Conservation (phyloP, 352 stramenopile genomes). For the Phytophthora constricta region DNA sequence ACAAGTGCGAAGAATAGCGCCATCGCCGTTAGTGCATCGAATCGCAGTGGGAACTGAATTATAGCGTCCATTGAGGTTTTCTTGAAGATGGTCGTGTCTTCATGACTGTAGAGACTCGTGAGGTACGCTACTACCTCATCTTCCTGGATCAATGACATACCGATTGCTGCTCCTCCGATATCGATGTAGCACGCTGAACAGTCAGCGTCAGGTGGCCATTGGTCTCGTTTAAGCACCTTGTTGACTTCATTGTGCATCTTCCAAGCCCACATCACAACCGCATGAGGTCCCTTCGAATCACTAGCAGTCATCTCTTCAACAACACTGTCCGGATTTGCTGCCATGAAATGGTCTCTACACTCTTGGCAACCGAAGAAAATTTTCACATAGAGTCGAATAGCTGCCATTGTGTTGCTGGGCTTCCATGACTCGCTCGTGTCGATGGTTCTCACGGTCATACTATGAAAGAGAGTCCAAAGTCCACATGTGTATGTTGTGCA, state of each 20-base stretch:
- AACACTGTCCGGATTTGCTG: slow-evolving; percentile 57
- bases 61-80: slow-evolving; percentile 33
- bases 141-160: slow-evolving; percentile 38
- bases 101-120: slow-evolving; percentile 21
- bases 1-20: slow-evolving; percentile 33
- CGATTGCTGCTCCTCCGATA: slow-evolving; percentile 21
- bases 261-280: slow-evolving; percentile 72
- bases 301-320: slow-evolving; percentile 43
- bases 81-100: slow-evolving; percentile 30
- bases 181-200: slow-evolving; percentile 58
- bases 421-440: slow-evolving; percentile 32
- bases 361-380: slow-evolving; percentile 77
- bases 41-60: slow-evolving; percentile 24
- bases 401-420: slow-evolving; percentile 49
- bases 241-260: slow-evolving; percentile 84
- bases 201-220: slow-evolving; percentile 51
- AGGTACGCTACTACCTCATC: slow-evolving; percentile 26
- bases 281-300: slow-evolving; percentile 45
- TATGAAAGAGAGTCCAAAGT: slow-evolving; percentile 81
- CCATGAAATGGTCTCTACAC: slow-evolving; percentile 71
- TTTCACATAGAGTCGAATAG: slow-evolving; percentile 70
- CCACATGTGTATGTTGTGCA: slow-evolving; percentile 79
- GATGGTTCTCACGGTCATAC: slow-evolving; percentile 45
- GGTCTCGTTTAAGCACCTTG: slow-evolving; percentile 57
- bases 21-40: slow-evolving; percentile 30